Conservation (phyloP, 805 yeast species). For the Kockiozyma suomiensis region DNA sequence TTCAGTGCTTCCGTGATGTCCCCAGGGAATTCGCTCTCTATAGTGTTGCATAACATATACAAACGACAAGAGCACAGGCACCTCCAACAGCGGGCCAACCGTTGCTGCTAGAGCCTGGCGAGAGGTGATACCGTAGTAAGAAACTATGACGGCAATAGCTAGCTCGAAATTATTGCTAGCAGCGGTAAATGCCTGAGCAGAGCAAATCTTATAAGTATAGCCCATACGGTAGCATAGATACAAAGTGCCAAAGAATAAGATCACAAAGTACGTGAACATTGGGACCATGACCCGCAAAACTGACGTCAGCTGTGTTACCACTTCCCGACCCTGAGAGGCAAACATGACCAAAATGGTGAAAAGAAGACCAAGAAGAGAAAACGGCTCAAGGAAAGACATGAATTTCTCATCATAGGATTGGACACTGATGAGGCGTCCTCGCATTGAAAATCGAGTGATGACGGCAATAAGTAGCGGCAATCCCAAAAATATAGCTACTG, state of each 20-base stretch:
- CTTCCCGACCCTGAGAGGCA: constrained; percentile 53
- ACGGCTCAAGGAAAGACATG: constrained; percentile 51
- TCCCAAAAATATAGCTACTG: constrained; percentile 58
- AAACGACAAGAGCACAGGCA: constrained; percentile 50
- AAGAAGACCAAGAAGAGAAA: constrained; percentile 55
- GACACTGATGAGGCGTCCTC: constrained; percentile 33
- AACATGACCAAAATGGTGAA: constrained; percentile 56
- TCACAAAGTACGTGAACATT: constrained; percentile 50
- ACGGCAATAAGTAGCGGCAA: constrained; percentile 55
- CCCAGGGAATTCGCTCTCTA: constrained; percentile 21
- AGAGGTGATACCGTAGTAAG: constrained; percentile 55
- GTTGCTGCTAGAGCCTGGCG: constrained; percentile 61
- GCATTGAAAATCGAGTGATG: constrained; percentile 47
- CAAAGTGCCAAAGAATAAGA: constrained; percentile 52
- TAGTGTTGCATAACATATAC: constrained; percentile 34
- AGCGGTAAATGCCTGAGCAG: constrained; percentile 59
- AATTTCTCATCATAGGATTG: constrained; percentile 44
- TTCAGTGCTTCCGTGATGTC: constrained; percentile 24
- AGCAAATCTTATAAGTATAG: constrained; percentile 45
- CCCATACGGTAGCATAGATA: constrained; percentile 40
- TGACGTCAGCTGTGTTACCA: constrained; percentile 52
- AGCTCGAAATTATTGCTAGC: constrained; percentile 62
- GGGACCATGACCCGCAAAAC: constrained; percentile 58
- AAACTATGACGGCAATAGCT: constrained; percentile 56
- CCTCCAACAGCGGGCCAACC: constrained; percentile 62